Percentiles rank a stretch among this genome's conserved stretches.
phyloP scores from a whole-genome alignment of 306 rosid species.

The Cyclanthera cordifolia region DNA sequence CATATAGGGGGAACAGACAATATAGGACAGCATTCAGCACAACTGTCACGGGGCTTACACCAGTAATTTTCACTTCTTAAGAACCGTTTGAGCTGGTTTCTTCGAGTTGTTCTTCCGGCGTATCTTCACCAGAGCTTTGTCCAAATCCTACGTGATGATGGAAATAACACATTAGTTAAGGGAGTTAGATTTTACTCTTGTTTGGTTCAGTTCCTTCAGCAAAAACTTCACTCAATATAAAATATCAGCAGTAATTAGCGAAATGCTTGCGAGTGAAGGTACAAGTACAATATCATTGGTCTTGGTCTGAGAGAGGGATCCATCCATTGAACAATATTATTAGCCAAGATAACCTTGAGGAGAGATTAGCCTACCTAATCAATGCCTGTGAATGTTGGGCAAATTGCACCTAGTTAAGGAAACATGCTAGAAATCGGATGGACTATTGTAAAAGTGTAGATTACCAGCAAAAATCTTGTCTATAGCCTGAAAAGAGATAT shows the following conservation, averaged over 20 bases:
- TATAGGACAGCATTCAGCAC: background rate
- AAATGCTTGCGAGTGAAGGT: background rate
- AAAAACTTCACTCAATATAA: no score
- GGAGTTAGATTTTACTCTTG: background rate
- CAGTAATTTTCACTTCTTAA: background rate
- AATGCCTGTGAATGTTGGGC: background rate
- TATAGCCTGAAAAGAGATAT: background rate
- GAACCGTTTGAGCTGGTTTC: slow-evolving; percentile 40
- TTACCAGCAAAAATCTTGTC: background rate
- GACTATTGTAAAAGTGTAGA: background rate
- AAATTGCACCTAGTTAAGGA: background rate
- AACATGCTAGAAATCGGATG: background rate
- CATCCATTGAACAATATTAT: background rate
- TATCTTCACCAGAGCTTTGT: slow-evolving; percentile 66
- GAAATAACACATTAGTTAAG: background rate
- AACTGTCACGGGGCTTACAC: background rate
- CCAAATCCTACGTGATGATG: slow-evolving; percentile 48
- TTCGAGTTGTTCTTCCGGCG: slow-evolving; percentile 77
- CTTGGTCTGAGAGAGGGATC: background rate
- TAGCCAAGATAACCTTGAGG: background rate
- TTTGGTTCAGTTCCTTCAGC: no score
- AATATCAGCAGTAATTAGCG: background rate
- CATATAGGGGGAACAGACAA: background rate
- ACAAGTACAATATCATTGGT: background rate
- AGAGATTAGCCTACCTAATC: background rate